Evolutionary conservation across 106 monocot species (phyloP).

Genomic region (Amphibolis antarctica): DNA sequence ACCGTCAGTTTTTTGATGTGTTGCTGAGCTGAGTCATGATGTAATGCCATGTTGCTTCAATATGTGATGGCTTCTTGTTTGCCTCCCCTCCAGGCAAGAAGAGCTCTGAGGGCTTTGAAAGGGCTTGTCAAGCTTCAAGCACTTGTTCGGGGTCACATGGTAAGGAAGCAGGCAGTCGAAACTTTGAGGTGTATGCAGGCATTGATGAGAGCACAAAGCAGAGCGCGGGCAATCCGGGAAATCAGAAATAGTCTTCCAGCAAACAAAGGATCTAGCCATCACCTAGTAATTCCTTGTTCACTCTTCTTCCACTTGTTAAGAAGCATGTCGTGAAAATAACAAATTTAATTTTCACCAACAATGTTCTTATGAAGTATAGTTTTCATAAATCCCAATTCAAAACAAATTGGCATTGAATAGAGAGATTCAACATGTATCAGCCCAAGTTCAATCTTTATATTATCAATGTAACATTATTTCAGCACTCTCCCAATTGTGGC

Average conservation of each 20-base stretch:
- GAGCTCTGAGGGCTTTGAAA: conserved; percentile 67
- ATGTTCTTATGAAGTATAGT: background rate
- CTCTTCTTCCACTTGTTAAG: conserved; percentile 9
- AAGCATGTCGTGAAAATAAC: background rate
- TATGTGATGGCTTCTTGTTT: background rate
- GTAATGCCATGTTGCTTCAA: background rate
- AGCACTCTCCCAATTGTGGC: no score
- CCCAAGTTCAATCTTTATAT: no score
- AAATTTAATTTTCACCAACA: background rate
- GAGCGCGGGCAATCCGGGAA: conserved; percentile 42
- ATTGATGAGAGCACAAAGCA: conserved; percentile 58
- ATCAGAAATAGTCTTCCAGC: conserved; percentile 13
- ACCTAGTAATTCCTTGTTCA: conserved; percentile 19
- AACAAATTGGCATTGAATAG: no score
- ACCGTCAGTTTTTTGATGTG: no score
- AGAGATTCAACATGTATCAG: no score
- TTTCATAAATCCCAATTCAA: no score
- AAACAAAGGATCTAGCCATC: conserved; percentile 6
- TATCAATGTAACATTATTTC: no score
- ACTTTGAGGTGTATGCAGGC: conserved; percentile 86
- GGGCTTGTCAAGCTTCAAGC: conserved; percentile 90
- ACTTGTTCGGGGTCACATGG: conserved; percentile 71
- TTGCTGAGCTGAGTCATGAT: no score
- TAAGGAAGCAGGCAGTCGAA: conserved; percentile 70
- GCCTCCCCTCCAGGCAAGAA: conserved; percentile 41